Percentiles rank a stretch among this genome's conserved stretches.
Conservation (phyloP, 805 yeast genomes). For the Metschnikowia lachancei region DNA sequence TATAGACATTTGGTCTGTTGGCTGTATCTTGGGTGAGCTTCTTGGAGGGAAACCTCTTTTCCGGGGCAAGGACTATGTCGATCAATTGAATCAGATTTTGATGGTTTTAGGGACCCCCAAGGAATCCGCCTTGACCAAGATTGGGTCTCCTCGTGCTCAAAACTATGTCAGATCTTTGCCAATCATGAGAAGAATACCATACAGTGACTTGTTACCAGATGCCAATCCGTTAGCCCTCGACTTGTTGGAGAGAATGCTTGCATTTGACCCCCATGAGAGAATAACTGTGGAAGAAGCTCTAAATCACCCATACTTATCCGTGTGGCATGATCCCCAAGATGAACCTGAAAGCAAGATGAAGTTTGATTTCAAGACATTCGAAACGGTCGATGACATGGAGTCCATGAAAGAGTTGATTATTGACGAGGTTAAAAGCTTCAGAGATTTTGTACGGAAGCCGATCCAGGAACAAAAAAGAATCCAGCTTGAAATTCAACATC, state of each 20-base stretch:
- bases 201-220: constrained; percentile 65
- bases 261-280: constrained; percentile 83
- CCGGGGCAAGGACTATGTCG: constrained; percentile 94
- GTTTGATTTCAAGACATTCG: constrained; percentile 81
- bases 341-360: constrained; percentile 80
- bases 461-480: constrained; percentile 50
- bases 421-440: constrained; percentile 73
- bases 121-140: constrained; percentile 42
- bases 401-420: constrained; percentile 73
- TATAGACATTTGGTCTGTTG: constrained; percentile 97
- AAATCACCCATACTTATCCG: constrained; percentile 78
- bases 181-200: constrained; percentile 75
- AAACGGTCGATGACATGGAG: constrained; percentile 72
- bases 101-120: constrained; percentile 90
- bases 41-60: constrained; percentile 88
- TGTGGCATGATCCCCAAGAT: constrained; percentile 74
- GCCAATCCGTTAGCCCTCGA: constrained; percentile 89
- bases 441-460: constrained; percentile 80
- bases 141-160: constrained; percentile 85
- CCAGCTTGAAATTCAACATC: constrained; percentile 33
- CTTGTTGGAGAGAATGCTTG: constrained; percentile 60
- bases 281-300: constrained; percentile 87
- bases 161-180: constrained; percentile 87
- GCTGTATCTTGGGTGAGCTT: constrained; percentile 93
- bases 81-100: constrained; percentile 85